Evolutionary conservation across 306 rosid genomes (phyloP), one percentile per base, ranked within the genome.

Genomic region (Quercus variabilis): DNA sequence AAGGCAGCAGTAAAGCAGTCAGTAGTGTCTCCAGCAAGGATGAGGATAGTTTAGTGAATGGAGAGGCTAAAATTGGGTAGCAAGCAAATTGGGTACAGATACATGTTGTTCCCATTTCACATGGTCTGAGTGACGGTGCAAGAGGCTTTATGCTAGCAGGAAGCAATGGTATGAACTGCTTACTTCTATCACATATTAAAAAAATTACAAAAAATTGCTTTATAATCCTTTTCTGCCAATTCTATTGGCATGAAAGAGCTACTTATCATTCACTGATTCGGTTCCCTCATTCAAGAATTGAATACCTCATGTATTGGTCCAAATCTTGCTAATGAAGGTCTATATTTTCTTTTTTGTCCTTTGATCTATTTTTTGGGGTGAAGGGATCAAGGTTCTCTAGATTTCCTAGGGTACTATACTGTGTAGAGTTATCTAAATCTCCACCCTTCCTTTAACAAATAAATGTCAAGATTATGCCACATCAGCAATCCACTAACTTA

Each of bases 11-110:
- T 30, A 76, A 82, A 80, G 85, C 74, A 78, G 78, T 58, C 49
- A 46, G 78, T 51, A 80, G 80, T 73, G 64, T 81, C 76, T 76
- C 87, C 65, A 71, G 84, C 83, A 83, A 85, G 82, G 94, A 88
- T 18, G 89, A 86, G 78, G 90, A 76, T 79, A 87, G 80, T 77
- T 83, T 84, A 84, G 95, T 92, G 75, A 89, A 92, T 84, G 91
- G 84, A 73, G 94, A 90, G 81, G 93, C 90, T 59, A 89, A 76
- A 76, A 69, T 86, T 74, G 83, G 88, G 79, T 69, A 74, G 78
- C 76, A 52, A 57, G 70, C 28, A 60, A 63, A 72, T 84, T 73
- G 79, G 38, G 70, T 81, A 41, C 60, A 35, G 59, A 79, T 35
- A 4, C 1, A 72, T 70, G 70, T 73, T 76, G 83, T 71, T 71